phyloP scores from a whole-genome alignment of 345 rosid species.

The Alliaria petiolata region DNA sequence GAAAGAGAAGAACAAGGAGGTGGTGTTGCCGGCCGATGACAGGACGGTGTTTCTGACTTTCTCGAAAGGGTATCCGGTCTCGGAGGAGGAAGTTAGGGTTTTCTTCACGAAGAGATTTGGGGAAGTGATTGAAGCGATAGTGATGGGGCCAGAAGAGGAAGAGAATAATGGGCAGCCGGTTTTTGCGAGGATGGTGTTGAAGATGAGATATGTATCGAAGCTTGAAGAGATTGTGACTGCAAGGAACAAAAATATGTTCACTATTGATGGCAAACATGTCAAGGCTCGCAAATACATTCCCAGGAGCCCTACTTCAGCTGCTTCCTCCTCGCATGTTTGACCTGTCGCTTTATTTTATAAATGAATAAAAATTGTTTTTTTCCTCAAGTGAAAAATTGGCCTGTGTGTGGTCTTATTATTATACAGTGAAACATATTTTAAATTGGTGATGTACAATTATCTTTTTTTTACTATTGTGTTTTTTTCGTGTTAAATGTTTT shows the following conservation, averaged over 20 bases:
- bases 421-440: too few relatives aligned
- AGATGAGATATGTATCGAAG: background rate
- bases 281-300: slow-evolving; percentile 55
- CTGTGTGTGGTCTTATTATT: too few relatives aligned
- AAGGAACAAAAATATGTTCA: slow-evolving; percentile 44
- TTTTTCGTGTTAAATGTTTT: too few relatives aligned
- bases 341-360: too few relatives aligned
- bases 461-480: too few relatives aligned
- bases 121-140: slow-evolving; percentile 39
- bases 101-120: slow-evolving; percentile 52
- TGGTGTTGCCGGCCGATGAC: slow-evolving; percentile 31
- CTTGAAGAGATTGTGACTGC: slow-evolving; percentile 34
- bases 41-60: slow-evolving; percentile 67
- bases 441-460: too few relatives aligned
- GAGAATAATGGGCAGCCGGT: slow-evolving; percentile 41
- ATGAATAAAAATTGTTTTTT: too few relatives aligned
- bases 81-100: slow-evolving; percentile 44
- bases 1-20: background rate
- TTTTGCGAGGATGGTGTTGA: slow-evolving; percentile 53
- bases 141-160: slow-evolving; percentile 43
- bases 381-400: too few relatives aligned
- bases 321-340: background rate
- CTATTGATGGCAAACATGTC: slow-evolving; percentile 71
- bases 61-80: slow-evolving; percentile 60
- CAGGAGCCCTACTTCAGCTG: background rate